phyloP scores from a whole-genome alignment of 441 rosid genomes.

The Capsella rubella region DNA sequence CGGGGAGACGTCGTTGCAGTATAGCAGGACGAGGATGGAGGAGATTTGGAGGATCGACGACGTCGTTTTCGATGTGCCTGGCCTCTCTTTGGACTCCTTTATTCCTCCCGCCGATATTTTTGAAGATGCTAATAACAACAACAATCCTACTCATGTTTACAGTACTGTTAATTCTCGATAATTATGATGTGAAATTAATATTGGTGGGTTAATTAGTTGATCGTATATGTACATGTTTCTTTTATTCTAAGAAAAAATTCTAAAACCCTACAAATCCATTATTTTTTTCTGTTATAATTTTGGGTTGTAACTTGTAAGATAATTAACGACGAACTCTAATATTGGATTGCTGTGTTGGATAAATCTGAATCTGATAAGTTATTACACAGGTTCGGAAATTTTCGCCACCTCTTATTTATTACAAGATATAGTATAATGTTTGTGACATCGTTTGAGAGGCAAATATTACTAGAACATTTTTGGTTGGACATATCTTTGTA shows the following conservation, averaged over 20 bases:
- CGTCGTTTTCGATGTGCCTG: constrained; percentile 86
- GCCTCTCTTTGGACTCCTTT: constrained; percentile 78
- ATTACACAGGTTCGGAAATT: too few species aligned
- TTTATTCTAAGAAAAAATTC: neutral
- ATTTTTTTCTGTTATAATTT: neutral
- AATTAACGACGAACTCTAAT: neutral
- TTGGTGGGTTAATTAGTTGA: constrained; percentile 44
- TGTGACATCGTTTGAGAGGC: too few species aligned
- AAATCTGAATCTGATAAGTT: too few species aligned
- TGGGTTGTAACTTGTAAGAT: constrained; percentile 15
- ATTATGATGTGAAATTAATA: constrained; percentile 18
- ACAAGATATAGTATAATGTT: too few species aligned
- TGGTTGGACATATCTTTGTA: neutral
- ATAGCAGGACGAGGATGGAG: constrained; percentile 85
- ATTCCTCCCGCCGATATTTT: constrained; percentile 92
- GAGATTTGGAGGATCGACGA: constrained; percentile 92
- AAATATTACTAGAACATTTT: too few species aligned
- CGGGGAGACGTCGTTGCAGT: constrained; percentile 75
- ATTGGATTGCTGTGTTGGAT: neutral
- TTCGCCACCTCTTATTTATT: too few species aligned
- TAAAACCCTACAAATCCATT: neutral
- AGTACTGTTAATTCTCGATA: constrained; percentile 10
- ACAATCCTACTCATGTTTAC: neutral
- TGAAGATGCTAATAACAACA: constrained; percentile 41
- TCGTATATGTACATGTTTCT: constrained; percentile 40